These are phyloP conservation scores for Phaeoacremonium minimum DNA, from an alignment of 2,329 filamentous ascomycete genomes.

Conservation along the genomic window DNA sequence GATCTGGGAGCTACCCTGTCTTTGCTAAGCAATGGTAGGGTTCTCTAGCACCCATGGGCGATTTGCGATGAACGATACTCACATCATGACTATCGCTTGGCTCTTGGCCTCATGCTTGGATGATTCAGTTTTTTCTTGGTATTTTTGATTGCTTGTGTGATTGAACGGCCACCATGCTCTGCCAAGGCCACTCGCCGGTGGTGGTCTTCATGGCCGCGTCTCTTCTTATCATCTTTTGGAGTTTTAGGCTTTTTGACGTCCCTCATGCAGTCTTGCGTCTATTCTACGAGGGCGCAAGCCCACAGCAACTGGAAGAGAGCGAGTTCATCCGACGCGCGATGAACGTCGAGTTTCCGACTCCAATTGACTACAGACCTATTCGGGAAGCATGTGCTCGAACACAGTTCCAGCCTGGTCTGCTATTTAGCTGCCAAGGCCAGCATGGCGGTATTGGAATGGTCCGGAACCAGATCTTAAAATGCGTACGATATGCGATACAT, in stretches of 20 bases:
- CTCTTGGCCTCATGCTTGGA: too few relatives aligned
- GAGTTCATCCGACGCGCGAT: constrained; percentile 18
- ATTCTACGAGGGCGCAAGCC: constrained; percentile 4
- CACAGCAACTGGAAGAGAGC: constrained; percentile 9
- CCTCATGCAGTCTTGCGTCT: constrained; percentile 6
- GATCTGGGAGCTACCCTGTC: too few relatives aligned
- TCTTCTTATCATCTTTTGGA: constrained; percentile 9
- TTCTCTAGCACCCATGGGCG: too few relatives aligned
- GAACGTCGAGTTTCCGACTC: constrained; percentile 25
- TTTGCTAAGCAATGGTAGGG: too few relatives aligned
- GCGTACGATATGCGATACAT: constrained; percentile 32
- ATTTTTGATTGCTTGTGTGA: constrained; percentile 1
- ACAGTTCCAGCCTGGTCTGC: constrained; percentile 25
- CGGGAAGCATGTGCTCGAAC: constrained; percentile 22
- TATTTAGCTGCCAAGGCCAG: constrained; percentile 33
- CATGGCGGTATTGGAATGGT: constrained; percentile 33
- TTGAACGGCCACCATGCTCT: constrained; percentile 5
- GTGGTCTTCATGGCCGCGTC: constrained; percentile 6
- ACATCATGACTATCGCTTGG: too few relatives aligned
- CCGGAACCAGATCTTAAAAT: constrained; percentile 33
- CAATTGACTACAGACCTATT: constrained; percentile 28
- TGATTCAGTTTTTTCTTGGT: not conserved
- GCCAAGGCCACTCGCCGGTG: constrained; percentile 8
- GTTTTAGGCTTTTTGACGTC: constrained; percentile 7
- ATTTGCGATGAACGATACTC: too few relatives aligned